A percentile compares a stretch with the other conserved stretches of the same genome.
phyloP scores from a whole-genome alignment of 345 rosid genomes.

The Conringia planisiliqua region DNA sequence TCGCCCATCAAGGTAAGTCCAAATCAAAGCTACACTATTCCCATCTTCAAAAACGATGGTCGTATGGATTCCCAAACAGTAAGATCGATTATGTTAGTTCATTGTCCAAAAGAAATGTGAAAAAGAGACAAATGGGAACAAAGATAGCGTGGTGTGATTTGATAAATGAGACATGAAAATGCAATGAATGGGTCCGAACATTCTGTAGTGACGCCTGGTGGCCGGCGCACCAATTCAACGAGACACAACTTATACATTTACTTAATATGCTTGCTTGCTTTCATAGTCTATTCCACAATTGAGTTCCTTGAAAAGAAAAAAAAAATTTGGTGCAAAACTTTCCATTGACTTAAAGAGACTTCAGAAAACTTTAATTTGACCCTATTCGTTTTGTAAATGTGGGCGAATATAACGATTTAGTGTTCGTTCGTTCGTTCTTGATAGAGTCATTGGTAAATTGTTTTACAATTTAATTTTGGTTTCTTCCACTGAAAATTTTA shows the following conservation, averaged over 20 bases:
- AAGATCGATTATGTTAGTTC: slow-evolving; percentile 11
- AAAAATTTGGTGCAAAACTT: neutral
- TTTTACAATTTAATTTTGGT: neutral
- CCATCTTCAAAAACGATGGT: neutral
- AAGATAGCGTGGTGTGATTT: slow-evolving; percentile 14
- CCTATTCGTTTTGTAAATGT: neutral
- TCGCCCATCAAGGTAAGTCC: neutral
- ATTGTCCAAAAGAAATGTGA: neutral
- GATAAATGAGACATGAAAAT: slow-evolving; percentile 31
- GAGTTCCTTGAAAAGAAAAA: neutral
- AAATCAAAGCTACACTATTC: slow-evolving; percentile 8
- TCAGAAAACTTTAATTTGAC: neutral
- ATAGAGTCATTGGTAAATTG: neutral
- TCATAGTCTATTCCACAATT: slow-evolving; percentile 24
- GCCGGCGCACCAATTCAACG: slow-evolving; percentile 36
- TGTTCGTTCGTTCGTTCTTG: neutral
- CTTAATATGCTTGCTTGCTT: slow-evolving; percentile 16
- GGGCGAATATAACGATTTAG: neutral
- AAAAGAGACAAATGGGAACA: neutral
- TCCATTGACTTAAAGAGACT: slow-evolving; percentile 13
- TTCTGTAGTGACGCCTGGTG: slow-evolving; percentile 33
- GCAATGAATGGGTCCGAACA: slow-evolving; percentile 32
- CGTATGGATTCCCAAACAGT: slow-evolving; percentile 18
- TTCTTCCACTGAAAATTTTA: neutral
- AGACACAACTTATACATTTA: slow-evolving; percentile 19